Evolutionary conservation across 768 basidiomycete genomes (phyloP).

Genomic region (Pleurotus salmoneostramineus): DNA sequence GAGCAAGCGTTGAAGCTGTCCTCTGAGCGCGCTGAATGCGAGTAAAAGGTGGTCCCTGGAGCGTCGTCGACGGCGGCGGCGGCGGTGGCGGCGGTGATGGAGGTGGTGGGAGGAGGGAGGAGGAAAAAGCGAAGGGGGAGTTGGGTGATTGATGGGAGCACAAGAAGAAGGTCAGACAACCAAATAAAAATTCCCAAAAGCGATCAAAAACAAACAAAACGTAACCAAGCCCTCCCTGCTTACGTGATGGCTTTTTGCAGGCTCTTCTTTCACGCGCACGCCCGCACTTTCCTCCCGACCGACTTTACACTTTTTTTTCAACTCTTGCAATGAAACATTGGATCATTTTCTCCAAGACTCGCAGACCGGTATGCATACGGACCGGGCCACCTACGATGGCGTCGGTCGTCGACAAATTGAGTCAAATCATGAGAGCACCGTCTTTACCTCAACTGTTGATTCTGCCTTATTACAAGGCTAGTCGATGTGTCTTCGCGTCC

Average conservation of each 20-base stretch:
- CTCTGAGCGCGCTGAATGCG: neutral
- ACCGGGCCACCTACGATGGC: no score
- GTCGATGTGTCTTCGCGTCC: no score
- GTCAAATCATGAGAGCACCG: no score
- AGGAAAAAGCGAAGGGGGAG: neutral
- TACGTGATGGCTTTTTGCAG: neutral
- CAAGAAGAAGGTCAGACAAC: constrained; percentile 3
- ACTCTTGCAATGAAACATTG: no score
- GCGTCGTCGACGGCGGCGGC: neutral
- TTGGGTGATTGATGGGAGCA: constrained; percentile 6
- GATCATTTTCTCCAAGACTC: no score
- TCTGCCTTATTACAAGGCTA: no score
- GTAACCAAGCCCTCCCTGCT: constrained; percentile 2
- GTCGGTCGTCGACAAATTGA: no score
- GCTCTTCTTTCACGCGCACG: neutral
- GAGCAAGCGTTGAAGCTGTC: neutral
- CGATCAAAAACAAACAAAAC: constrained; percentile 9
- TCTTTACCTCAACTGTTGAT: no score
- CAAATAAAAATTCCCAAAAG: constrained; percentile 7
- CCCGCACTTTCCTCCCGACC: no score
- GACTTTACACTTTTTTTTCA: no score
- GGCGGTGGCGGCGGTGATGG: neutral
- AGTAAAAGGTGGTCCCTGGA: neutral
- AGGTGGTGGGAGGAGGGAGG: neutral
- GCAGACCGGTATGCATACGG: no score